Percentiles rank a stretch among this genome's conserved stretches.
Evolutionary conservation across 2,329 filamentous ascomycete species (phyloP).

Genomic region (Byssothecium circinans): DNA sequence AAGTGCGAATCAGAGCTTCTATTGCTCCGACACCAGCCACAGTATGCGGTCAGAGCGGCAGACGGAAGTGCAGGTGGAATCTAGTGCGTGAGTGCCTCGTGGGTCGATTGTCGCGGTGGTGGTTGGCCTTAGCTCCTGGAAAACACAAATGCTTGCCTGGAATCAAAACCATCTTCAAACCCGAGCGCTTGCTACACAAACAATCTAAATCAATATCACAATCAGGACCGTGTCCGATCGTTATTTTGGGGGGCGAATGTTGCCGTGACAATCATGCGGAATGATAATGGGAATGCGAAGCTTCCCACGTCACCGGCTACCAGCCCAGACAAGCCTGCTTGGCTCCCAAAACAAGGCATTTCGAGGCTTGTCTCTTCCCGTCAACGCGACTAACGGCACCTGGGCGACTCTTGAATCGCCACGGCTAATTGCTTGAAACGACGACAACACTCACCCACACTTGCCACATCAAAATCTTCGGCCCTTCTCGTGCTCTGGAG

Average conservation of each 20-base stretch:
- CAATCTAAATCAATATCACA: too few species aligned
- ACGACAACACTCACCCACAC: slow-evolving; percentile 1
- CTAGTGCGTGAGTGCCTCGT: too few species aligned
- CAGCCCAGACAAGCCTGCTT: slow-evolving; percentile 8
- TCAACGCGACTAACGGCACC: too few species aligned
- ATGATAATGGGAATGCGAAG: not conserved
- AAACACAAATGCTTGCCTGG: too few species aligned
- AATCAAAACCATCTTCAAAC: too few species aligned
- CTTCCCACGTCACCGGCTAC: slow-evolving; percentile 3
- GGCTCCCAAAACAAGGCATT: slow-evolving; percentile 11
- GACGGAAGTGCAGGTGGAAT: not conserved
- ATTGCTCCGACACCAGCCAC: not conserved
- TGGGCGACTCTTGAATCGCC: slow-evolving; percentile 9
- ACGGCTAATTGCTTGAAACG: slow-evolving; percentile 12
- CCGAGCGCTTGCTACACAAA: not conserved
- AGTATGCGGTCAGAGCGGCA: not conserved
- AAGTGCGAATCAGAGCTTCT: not conserved
- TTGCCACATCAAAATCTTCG: not conserved
- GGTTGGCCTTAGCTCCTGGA: too few species aligned
- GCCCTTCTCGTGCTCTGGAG: too few species aligned
- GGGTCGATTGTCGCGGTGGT: not conserved
- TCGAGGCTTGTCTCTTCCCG: not conserved
- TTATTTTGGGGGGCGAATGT: too few species aligned
- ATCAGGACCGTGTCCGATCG: too few species aligned
- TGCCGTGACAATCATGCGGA: too few species aligned